phyloP scores from a whole-genome alignment of 805 yeast species.

The Danielia oregonensis region DNA sequence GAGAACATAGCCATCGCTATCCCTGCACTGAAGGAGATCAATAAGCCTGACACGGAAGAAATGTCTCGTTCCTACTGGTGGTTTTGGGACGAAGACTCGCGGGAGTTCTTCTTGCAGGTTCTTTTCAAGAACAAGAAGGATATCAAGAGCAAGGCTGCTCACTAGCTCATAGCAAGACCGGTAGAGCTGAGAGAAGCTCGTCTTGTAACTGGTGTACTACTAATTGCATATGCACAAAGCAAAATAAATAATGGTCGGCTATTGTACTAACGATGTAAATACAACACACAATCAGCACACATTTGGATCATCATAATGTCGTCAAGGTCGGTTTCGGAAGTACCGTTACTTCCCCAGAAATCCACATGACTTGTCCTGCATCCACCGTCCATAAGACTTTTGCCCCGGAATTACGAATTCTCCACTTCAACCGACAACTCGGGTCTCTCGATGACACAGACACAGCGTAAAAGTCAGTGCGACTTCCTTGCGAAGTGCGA shows the following conservation, averaged over 20 bases:
- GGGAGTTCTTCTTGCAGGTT: constrained; percentile 68
- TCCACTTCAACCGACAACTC: too few relatives aligned
- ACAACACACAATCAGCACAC: too few relatives aligned
- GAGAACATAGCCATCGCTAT: constrained; percentile 75
- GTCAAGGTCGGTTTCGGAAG: too few relatives aligned
- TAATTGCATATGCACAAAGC: too few relatives aligned
- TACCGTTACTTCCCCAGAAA: too few relatives aligned
- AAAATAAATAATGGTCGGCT: too few relatives aligned
- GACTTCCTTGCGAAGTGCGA: constrained; percentile 21
- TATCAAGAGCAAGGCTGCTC: too few relatives aligned
- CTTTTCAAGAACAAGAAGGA: constrained; percentile 37
- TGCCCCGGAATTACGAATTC: background rate
- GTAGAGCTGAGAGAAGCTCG: too few relatives aligned
- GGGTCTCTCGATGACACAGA: constrained; percentile 7
- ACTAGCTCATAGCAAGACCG: too few relatives aligned
- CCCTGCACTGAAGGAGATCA: constrained; percentile 56
- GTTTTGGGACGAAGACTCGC: constrained; percentile 68
- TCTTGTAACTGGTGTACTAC: too few relatives aligned
- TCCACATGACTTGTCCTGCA: background rate
- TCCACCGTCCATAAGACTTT: background rate
- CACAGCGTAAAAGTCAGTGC: constrained; percentile 1
- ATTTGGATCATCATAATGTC: too few relatives aligned
- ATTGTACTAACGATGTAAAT: too few relatives aligned
- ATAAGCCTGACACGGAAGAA: constrained; percentile 23
- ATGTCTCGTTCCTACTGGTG: constrained; percentile 51